Conservation (phyloP, 2,329 filamentous ascomycete species). For the Cytospora piceae region DNA sequence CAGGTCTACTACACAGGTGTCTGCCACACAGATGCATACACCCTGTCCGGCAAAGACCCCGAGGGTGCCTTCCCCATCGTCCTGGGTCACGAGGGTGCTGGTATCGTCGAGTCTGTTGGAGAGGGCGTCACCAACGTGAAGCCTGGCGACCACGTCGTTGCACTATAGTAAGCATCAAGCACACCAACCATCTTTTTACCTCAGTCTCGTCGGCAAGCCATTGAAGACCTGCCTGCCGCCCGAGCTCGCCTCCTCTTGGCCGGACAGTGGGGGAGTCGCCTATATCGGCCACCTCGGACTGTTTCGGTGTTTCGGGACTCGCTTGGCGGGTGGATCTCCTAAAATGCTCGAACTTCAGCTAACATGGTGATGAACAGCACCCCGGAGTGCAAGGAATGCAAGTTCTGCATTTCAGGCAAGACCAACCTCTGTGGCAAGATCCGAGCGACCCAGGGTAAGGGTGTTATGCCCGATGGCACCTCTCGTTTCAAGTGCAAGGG, state of each 20-base stretch:
- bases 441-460: conserved; percentile 91
- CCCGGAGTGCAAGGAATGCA: conserved; percentile 96
- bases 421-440: conserved; percentile 99
- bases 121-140: conserved; percentile 96
- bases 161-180: conserved; percentile 71
- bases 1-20: conserved; percentile 98
- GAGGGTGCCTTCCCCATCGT: conserved; percentile 92
- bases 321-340: conserved; percentile 4
- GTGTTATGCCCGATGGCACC: conserved; percentile 97
- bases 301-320: conserved; percentile 12
- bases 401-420: conserved; percentile 99
- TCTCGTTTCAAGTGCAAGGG: conserved; percentile 93
- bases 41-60: conserved; percentile 92
- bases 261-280: conserved; percentile 13
- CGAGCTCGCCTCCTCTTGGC: conserved; percentile 6
- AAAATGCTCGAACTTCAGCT: neutral
- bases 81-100: conserved; percentile 88
- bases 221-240: conserved; percentile 4
- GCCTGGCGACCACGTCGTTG: conserved; percentile 87
- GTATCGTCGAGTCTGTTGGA: conserved; percentile 89
- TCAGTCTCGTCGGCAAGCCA: conserved; percentile 10
- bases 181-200: neutral
- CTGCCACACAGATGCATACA: conserved; percentile 97
- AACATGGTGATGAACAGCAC: conserved; percentile 61
- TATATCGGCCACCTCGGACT: conserved; percentile 8